Evolutionary conservation across 192 early-diverging fungal genomes (phyloP).

Genomic region (Coemansia sp.): DNA sequence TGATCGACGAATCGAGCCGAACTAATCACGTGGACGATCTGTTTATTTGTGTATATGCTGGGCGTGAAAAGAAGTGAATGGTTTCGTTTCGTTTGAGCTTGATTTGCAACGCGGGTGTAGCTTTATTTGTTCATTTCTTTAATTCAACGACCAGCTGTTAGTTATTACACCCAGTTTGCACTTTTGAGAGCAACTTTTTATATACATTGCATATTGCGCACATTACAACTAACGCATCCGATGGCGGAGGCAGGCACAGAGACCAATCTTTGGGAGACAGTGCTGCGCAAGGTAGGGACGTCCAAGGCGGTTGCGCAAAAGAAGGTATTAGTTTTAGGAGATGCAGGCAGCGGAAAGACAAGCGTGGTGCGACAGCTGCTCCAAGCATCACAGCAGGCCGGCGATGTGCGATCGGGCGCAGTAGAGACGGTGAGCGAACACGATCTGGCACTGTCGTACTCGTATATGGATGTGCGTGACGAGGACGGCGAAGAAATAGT

Average conservation of each 20-base stretch:
- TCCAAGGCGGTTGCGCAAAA: slow-evolving; percentile 74
- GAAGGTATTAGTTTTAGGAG: slow-evolving; percentile 81
- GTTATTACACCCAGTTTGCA: too few relatives aligned
- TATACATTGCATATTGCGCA: not conserved
- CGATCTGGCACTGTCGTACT: slow-evolving; percentile 81
- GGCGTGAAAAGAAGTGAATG: not conserved
- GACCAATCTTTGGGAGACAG: slow-evolving; percentile 74
- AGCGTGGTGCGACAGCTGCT: slow-evolving; percentile 63
- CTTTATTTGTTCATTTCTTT: too few relatives aligned
- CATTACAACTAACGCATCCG: not conserved
- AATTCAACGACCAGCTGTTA: too few relatives aligned
- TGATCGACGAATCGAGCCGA: not conserved
- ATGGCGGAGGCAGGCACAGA: not conserved
- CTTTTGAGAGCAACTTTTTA: too few relatives aligned
- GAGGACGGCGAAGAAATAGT: slow-evolving; percentile 74
- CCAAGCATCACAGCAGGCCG: slow-evolving; percentile 44
- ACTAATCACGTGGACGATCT: not conserved
- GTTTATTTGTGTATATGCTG: not conserved
- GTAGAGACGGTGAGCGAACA: slow-evolving; percentile 48
- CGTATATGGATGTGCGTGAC: slow-evolving; percentile 82
- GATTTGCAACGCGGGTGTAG: not conserved
- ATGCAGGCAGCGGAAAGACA: slow-evolving; percentile 80
- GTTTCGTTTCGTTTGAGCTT: not conserved
- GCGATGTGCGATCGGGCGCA: slow-evolving; percentile 32
- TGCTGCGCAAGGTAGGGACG: slow-evolving; percentile 73